A percentile compares a stretch with the other conserved stretches of the same genome.
Evolutionary conservation across 2,329 filamentous ascomycete species (phyloP).

Genomic region (Talaromyces sp.): DNA sequence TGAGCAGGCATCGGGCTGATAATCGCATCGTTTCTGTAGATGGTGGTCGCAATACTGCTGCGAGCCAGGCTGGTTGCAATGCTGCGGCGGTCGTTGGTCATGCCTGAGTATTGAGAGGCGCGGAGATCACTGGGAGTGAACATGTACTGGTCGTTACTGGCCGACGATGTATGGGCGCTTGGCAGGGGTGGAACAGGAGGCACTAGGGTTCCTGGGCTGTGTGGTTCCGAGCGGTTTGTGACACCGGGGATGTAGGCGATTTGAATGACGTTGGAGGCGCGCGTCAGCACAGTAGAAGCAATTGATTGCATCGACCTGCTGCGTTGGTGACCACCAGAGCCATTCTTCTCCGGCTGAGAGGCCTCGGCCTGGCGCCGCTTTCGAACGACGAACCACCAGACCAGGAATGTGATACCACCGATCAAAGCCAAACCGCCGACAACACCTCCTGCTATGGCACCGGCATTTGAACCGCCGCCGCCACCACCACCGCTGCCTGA

Average conservation of each 20-base stretch:
- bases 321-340: conserved; percentile 35
- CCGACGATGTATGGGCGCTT: conserved; percentile 38
- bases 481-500: conserved; percentile 11
- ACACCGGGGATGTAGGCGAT: conserved; percentile 98
- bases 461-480: conserved; percentile 60
- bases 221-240: conserved; percentile 81
- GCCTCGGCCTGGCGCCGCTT: conserved; percentile 59
- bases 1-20: conserved; percentile 75
- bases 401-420: conserved; percentile 68
- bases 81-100: conserved; percentile 55
- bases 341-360: conserved; percentile 47
- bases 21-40: conserved; percentile 87
- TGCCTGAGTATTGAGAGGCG: conserved; percentile 82
- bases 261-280: conserved; percentile 97
- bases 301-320: conserved; percentile 82
- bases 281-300: conserved; percentile 89
- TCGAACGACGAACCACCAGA: conserved; percentile 87
- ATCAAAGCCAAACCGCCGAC: conserved; percentile 77
- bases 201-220: conserved; percentile 74
- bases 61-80: conserved; percentile 44
- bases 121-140: conserved; percentile 87
- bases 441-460: conserved; percentile 88
- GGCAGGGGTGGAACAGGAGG: conserved; percentile 95
- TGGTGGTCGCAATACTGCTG: conserved; percentile 79
- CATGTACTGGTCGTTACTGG: conserved; percentile 72